Evolutionary conservation across 2,329 filamentous ascomycete species (phyloP).

Genomic region (Colletotrichum musicola): DNA sequence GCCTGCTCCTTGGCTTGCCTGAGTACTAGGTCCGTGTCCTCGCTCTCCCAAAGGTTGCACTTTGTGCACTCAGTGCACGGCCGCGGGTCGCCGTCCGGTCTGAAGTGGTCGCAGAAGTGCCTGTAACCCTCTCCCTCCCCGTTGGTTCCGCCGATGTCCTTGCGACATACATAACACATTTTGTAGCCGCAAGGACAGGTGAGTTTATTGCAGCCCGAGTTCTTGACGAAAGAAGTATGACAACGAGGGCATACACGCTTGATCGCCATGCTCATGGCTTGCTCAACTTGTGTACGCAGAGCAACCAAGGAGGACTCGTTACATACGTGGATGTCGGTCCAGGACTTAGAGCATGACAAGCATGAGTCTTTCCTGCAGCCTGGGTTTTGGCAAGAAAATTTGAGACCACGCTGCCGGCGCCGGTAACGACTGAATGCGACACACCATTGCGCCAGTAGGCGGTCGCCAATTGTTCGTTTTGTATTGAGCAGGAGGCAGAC

Average conservation of each 20-base stretch:
- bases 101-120: conserved; percentile 97
- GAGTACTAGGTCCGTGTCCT: conserved; percentile 78
- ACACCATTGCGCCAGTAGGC: conserved; percentile 61
- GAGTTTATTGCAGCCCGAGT: conserved; percentile 94
- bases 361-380: conserved; percentile 80
- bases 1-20: conserved; percentile 77
- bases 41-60: conserved; percentile 84
- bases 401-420: conserved; percentile 77
- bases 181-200: conserved; percentile 96
- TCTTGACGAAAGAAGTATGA: conserved; percentile 92
- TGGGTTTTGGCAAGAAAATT: conserved; percentile 81
- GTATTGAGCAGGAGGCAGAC: conserved; percentile 59
- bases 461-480: conserved; percentile 56
- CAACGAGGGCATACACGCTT: conserved; percentile 96
- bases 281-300: conserved; percentile 89
- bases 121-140: conserved; percentile 78
- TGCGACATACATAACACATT: conserved; percentile 98
- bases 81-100: conserved; percentile 79
- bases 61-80: conserved; percentile 83
- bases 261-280: conserved; percentile 91
- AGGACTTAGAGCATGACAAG: conserved; percentile 83
- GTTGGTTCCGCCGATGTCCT: conserved; percentile 69
- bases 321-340: conserved; percentile 91
- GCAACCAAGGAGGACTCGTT: conserved; percentile 86
- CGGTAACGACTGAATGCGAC: conserved; percentile 75